A percentile compares a stretch with the other conserved stretches of the same genome.
These are phyloP conservation scores for Daedalea quercina DNA, from an alignment of 768 basidiomycete species.

Conservation along the genomic window DNA sequence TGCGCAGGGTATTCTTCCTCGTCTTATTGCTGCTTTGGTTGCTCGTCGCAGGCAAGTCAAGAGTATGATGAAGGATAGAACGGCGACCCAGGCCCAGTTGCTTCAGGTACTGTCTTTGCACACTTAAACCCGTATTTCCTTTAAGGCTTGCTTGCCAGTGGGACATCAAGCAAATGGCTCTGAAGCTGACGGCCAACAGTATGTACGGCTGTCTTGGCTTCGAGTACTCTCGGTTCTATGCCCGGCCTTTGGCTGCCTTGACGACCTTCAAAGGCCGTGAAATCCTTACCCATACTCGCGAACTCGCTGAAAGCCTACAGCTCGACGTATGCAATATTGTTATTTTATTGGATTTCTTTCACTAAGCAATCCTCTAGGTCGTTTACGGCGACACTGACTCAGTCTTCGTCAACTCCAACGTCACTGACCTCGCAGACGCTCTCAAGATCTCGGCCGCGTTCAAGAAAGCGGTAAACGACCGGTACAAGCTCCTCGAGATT, in stretches of 20 bases:
- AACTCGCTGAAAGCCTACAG: constrained; percentile 83
- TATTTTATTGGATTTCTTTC: not conserved
- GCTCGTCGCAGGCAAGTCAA: constrained; percentile 87
- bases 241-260: constrained; percentile 91
- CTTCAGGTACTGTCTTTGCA: constrained; percentile 55
- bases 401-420: constrained; percentile 96
- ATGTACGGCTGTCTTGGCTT: constrained; percentile 99
- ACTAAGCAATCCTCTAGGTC: constrained; percentile 48
- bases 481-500: constrained; percentile 93
- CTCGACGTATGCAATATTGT: constrained; percentile 64
- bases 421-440: constrained; percentile 81
- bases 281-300: constrained; percentile 88
- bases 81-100: constrained; percentile 62
- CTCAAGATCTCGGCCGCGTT: constrained; percentile 86
- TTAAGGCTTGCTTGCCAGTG: constrained; percentile 42
- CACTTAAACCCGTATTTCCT: not conserved
- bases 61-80: constrained; percentile 86
- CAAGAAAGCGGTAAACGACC: constrained; percentile 95
- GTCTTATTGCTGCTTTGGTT: constrained; percentile 96
- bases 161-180: constrained; percentile 94
- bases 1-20: constrained; percentile 85
- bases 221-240: constrained; percentile 85
- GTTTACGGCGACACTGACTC: constrained; percentile 99
- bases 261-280: constrained; percentile 98
- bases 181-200: constrained; percentile 98